These are phyloP conservation scores for Coniosporium tulheliwenetii DNA, from an alignment of 2,329 filamentous ascomycete genomes.

Conservation along the genomic window DNA sequence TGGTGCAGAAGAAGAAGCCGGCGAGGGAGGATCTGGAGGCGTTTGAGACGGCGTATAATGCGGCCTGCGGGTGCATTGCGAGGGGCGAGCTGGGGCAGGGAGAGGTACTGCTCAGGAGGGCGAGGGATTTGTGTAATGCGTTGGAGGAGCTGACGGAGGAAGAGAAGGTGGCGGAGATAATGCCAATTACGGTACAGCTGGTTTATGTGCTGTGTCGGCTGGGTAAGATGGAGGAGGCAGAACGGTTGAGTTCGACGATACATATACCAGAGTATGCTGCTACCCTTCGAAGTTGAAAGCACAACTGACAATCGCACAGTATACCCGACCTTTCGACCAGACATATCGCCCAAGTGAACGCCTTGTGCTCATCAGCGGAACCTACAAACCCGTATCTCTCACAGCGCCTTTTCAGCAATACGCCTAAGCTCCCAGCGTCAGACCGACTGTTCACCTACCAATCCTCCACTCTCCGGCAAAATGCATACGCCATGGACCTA, in stretches of 20 bases:
- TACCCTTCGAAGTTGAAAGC: not conserved
- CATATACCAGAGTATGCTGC: conserved; percentile 43
- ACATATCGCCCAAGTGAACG: conserved; percentile 53
- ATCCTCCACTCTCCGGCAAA: conserved; percentile 41
- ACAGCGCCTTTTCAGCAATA: conserved; percentile 43
- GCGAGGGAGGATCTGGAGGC: conserved; percentile 50
- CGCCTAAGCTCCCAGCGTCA: conserved; percentile 35
- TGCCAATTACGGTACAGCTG: conserved; percentile 64
- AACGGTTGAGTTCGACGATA: conserved; percentile 45
- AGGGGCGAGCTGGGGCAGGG: conserved; percentile 50
- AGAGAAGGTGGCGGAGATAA: conserved; percentile 58
- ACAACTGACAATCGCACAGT: conserved; percentile 19
- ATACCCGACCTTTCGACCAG: conserved; percentile 52
- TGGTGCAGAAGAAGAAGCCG: conserved; percentile 38
- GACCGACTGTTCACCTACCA: conserved; percentile 64
- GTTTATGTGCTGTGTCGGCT: conserved; percentile 54
- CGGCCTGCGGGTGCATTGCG: conserved; percentile 58
- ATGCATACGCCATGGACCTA: conserved; percentile 49
- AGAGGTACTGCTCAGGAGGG: conserved; percentile 51
- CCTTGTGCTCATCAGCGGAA: conserved; percentile 29
- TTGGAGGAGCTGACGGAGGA: conserved; percentile 58
- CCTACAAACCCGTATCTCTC: conserved; percentile 51
- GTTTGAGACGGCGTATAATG: conserved; percentile 73
- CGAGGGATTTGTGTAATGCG: conserved; percentile 54
- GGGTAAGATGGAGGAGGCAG: conserved; percentile 51